Percentiles rank a stretch among this genome's conserved stretches.
These are phyloP conservation scores for Glaciozyma martinii DNA, from an alignment of 768 basidiomycete genomes.

Conservation along the genomic window DNA sequence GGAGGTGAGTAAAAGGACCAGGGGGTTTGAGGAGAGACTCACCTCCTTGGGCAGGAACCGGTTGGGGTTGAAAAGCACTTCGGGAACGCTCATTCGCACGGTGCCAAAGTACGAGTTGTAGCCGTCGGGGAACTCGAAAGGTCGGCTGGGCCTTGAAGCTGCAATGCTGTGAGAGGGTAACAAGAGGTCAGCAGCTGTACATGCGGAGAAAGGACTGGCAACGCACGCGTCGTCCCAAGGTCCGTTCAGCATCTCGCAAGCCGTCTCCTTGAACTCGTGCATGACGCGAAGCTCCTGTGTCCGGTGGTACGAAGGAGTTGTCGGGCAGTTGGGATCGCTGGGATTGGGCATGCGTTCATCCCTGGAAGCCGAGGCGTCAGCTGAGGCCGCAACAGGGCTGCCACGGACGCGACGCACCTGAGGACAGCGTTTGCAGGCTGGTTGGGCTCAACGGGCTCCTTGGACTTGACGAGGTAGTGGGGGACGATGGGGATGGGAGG, in stretches of 20 bases:
- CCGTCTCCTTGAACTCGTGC: constrained; percentile 87
- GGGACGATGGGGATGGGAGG: constrained; percentile 57
- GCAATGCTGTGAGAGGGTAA: constrained; percentile 41
- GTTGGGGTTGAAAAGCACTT: constrained; percentile 76
- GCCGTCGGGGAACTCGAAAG: constrained; percentile 92
- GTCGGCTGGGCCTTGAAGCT: constrained; percentile 48
- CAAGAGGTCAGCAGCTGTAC: not conserved
- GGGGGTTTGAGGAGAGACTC: not conserved
- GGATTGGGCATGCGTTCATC: constrained; percentile 17
- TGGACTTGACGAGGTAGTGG: constrained; percentile 77
- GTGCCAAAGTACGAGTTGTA: constrained; percentile 72
- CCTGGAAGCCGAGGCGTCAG: not conserved
- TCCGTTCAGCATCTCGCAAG: constrained; percentile 73
- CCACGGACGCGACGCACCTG: constrained; percentile 58
- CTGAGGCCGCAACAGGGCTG: no score
- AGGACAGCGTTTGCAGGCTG: constrained; percentile 58
- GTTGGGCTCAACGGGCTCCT: constrained; percentile 60
- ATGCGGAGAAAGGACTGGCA: not conserved
- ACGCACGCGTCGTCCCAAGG: constrained; percentile 73
- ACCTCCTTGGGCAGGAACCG: constrained; percentile 35
- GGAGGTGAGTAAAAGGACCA: not conserved
- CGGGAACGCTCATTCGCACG: constrained; percentile 69
- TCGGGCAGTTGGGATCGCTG: constrained; percentile 42
- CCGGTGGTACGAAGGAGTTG: constrained; percentile 61
- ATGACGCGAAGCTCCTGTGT: constrained; percentile 59